Evolutionary conservation across 2,329 filamentous ascomycete genomes (phyloP).

Genomic region (Penicillium thymicola): DNA sequence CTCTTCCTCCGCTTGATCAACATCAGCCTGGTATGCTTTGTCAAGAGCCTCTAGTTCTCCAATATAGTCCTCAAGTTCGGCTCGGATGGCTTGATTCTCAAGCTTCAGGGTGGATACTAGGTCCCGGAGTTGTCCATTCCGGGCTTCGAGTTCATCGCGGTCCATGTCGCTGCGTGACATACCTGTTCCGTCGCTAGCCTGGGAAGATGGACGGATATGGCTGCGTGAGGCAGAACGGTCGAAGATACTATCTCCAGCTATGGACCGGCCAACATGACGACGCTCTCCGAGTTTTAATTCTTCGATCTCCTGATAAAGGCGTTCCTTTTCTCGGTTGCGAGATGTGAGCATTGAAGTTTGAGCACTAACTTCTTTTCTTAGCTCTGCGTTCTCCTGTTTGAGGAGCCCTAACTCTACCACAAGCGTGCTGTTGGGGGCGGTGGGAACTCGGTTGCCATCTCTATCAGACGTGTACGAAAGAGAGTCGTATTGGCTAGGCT

Average conservation of each 20-base stretch:
- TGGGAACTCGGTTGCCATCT: constrained; percentile 42
- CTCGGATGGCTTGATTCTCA: constrained; percentile 82
- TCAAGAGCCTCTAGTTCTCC: constrained; percentile 75
- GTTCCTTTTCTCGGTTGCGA: constrained; percentile 89
- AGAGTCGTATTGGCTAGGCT: constrained; percentile 27
- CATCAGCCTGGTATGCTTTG: constrained; percentile 72
- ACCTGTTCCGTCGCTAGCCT: constrained; percentile 62
- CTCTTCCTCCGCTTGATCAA: constrained; percentile 76
- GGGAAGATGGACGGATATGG: constrained; percentile 69
- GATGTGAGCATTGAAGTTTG: constrained; percentile 98
- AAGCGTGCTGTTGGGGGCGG: constrained; percentile 63
- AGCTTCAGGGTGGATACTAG: constrained; percentile 81
- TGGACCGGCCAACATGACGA: constrained; percentile 58
- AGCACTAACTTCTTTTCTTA: constrained; percentile 87
- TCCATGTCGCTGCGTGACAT: constrained; percentile 71
- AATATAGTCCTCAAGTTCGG: constrained; percentile 75
- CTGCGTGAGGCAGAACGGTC: constrained; percentile 91
- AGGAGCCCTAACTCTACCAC: constrained; percentile 83
- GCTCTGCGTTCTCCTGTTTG: constrained; percentile 85
- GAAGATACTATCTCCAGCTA: constrained; percentile 80
- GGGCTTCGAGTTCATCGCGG: constrained; percentile 80
- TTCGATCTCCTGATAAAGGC: constrained; percentile 94
- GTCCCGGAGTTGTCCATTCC: constrained; percentile 78
- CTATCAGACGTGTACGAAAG: constrained; percentile 41
- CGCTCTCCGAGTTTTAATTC: constrained; percentile 87